Evolutionary conservation across 2,329 filamentous ascomycete species (phyloP).

Genomic region (Venturia pyrina): DNA sequence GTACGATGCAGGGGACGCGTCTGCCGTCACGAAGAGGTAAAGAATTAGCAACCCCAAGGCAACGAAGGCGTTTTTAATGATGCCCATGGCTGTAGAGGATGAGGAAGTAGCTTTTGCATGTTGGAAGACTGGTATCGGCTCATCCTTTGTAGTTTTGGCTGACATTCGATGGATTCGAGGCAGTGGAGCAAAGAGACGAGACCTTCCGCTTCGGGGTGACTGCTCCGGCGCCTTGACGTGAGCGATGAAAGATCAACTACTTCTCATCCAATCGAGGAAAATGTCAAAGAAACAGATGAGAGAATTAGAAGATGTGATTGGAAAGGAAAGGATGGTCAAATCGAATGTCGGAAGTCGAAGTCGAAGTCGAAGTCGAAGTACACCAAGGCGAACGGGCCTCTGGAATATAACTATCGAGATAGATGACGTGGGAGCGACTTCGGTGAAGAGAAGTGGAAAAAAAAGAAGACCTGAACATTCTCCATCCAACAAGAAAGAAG

Average conservation of each 20-base stretch:
- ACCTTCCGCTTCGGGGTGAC: not conserved
- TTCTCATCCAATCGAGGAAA: not conserved
- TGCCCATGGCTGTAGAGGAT: not conserved
- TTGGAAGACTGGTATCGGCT: not conserved
- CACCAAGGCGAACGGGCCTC: not conserved
- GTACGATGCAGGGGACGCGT: not conserved
- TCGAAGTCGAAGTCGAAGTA: not conserved
- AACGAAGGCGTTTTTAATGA: not conserved
- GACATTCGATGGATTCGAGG: not conserved
- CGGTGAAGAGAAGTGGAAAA: not conserved
- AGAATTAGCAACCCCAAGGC: not conserved
- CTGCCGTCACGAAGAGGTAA: not conserved
- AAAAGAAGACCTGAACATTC: not conserved
- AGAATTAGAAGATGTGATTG: not conserved
- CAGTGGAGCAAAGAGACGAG: not conserved
- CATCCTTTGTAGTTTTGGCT: not conserved
- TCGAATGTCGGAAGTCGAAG: too few species aligned
- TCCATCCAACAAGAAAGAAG: not conserved
- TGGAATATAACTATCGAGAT: not conserved
- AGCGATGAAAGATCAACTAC: not conserved
- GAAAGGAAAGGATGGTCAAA: not conserved
- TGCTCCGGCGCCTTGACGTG: not conserved
- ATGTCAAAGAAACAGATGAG: not conserved
- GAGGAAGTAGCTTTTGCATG: not conserved
- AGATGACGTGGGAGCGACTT: not conserved